phyloP scores from a whole-genome alignment of 441 rosid genomes.

The Erysimum cheiri region DNA sequence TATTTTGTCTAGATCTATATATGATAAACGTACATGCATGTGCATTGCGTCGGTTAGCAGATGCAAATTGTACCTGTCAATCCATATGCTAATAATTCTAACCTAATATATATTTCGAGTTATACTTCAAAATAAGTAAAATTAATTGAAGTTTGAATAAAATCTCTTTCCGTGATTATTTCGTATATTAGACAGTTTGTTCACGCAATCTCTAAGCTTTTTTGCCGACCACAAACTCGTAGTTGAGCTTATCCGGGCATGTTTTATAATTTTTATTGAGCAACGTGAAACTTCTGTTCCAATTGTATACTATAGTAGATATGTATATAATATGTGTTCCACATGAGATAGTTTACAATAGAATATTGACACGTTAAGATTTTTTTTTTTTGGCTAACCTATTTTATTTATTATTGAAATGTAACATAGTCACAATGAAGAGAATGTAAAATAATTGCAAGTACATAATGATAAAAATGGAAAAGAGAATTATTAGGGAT shows the following conservation, averaged over 20 bases:
- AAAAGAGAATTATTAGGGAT: too few species aligned
- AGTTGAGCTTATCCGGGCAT: constrained; percentile 29
- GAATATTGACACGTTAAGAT: constrained; percentile 16
- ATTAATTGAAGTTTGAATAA: background rate
- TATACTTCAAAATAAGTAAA: constrained; percentile 12
- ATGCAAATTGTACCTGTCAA: constrained; percentile 24
- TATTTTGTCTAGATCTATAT: background rate
- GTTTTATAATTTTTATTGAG: constrained; percentile 19
- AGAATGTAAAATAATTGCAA: too few species aligned
- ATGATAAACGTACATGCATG: constrained; percentile 3
- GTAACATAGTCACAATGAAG: too few species aligned
- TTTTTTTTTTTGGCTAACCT: too few species aligned
- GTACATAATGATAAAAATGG: too few species aligned
- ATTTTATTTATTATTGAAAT: too few species aligned
- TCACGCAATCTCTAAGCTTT: constrained; percentile 43
- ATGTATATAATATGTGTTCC: constrained; percentile 1
- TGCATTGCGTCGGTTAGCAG: constrained; percentile 27
- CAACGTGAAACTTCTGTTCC: constrained; percentile 38
- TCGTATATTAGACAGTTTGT: constrained; percentile 19
- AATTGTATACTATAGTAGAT: background rate
- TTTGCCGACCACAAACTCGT: constrained; percentile 36
- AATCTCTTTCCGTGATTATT: background rate
- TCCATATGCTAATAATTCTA: background rate
- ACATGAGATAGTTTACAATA: constrained; percentile 1
- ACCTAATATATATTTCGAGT: constrained; percentile 13